These are phyloP conservation scores for Chalciporus pseudorubinellus DNA, from an alignment of 768 basidiomycete species.

Conservation along the genomic window DNA sequence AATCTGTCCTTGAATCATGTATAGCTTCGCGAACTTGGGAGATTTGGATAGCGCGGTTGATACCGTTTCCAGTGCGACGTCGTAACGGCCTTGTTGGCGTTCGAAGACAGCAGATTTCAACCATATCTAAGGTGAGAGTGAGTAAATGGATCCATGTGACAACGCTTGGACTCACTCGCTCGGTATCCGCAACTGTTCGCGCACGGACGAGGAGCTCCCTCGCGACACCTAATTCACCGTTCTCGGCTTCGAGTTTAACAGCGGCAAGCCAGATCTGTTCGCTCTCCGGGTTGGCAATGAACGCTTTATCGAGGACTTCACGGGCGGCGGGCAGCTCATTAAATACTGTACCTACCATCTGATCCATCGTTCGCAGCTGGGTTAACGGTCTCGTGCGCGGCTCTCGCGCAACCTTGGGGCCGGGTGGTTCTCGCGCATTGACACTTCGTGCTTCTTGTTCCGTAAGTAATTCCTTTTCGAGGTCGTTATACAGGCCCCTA, in stretches of 20 bases:
- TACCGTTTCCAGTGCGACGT: constrained; percentile 73
- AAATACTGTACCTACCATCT: no score
- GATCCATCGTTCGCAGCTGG: no score
- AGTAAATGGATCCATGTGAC: background rate
- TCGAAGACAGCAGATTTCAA: constrained; percentile 98
- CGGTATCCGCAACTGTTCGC: constrained; percentile 88
- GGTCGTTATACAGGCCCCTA: no score
- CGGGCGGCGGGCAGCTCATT: constrained; percentile 87
- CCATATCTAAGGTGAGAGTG: constrained; percentile 72
- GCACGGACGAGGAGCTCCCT: constrained; percentile 85
- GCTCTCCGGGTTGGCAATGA: constrained; percentile 93
- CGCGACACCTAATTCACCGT: constrained; percentile 84
- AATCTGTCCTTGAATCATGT: constrained; percentile 98
- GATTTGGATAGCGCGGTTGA: constrained; percentile 76
- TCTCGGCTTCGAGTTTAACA: constrained; percentile 95
- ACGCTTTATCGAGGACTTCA: constrained; percentile 83
- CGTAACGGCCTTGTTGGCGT: constrained; percentile 77
- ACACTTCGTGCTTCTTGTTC: no score
- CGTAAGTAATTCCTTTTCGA: no score
- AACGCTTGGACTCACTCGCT: constrained; percentile 56
- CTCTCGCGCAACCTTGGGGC: no score
- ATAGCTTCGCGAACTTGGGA: constrained; percentile 87
- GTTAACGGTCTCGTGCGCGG: no score
- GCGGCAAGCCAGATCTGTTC: constrained; percentile 98
- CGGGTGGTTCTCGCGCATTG: no score